Evolutionary conservation across 2,329 filamentous ascomycete genomes (phyloP), one percentile per base, ranked within the genome.

Genomic region (Aulographum hederae): DNA sequence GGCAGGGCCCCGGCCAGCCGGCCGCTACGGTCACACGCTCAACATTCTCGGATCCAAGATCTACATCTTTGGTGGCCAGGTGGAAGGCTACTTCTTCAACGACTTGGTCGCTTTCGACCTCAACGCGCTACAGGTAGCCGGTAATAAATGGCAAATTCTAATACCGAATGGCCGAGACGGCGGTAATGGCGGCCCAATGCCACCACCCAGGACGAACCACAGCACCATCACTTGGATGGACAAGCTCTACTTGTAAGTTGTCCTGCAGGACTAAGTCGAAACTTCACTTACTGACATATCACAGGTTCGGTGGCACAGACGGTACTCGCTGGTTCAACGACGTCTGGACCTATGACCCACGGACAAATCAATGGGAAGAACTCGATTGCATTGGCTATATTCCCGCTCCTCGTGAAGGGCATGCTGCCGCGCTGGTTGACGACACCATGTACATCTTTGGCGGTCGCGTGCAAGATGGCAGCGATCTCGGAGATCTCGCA

Each of bases 391-490:
- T 95, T 46, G 89, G 89, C 21, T 98, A 94, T 52, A 95, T 98
- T 37, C 89, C 91, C 1, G 76, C 84, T 2, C 76, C 86, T 13
- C 73, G 89, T 37, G 89, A 98, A 62, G 89, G 89, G 3, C 89
- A 98, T 52, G 85, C 91, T 10, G 82, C 89, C 11, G 76, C 86
- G 3, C 63, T 98, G 14, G 85, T 98, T 27, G 82, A 89, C 50
- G 89, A 98, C 50, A 89, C 94, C 37, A 98, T 98, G 91, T 98
- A 98, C 58, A 74, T 98, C 38, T 98, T 98, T 52, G 91, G 91
- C 43, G 89, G 89, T 28, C 78, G 89, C 37, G 94, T 84, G 0
- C 82, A 94, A 47, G 85, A 95, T 43, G 89, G 89, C 1, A 71
- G 75, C 18, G 89, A 98, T 50, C 61, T 98, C 3, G 89, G 86